A percentile compares a stretch with the other conserved stretches of the same genome.
phyloP scores from a whole-genome alignment of 1,284 basidiomycete species.

The Puccinia triticina region DNA sequence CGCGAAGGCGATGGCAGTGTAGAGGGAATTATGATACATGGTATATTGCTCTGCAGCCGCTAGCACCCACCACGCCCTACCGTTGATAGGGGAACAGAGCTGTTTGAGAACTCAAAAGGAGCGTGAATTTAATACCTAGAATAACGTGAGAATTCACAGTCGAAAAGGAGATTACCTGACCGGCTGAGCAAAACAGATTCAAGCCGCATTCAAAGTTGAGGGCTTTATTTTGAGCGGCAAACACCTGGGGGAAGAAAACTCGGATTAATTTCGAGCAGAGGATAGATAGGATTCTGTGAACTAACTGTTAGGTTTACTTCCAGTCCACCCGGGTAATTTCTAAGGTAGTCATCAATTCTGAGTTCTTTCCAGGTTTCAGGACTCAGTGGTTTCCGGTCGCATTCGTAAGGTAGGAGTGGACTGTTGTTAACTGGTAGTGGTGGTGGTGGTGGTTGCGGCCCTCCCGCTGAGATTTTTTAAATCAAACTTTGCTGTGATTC shows the following conservation, averaged over 20 bases:
- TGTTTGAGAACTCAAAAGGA: neutral
- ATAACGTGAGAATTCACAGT: neutral
- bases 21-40: neutral
- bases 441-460: neutral
- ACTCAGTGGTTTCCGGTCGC: neutral
- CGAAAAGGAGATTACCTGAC: neutral
- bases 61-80: slow-evolving; percentile 32
- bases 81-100: slow-evolving; percentile 19
- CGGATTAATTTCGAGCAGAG: neutral
- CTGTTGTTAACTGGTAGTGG: neutral
- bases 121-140: neutral
- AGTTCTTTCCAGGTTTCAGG: slow-evolving; percentile 38
- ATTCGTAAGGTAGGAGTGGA: neutral
- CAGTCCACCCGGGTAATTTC: slow-evolving; percentile 10
- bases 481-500: neutral
- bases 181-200: slow-evolving; percentile 21
- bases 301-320: neutral
- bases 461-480: neutral
- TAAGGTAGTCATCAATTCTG: slow-evolving; percentile 20
- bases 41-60: slow-evolving; percentile 8
- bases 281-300: neutral
- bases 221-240: neutral
- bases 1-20: slow-evolving; percentile 9
- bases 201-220: slow-evolving; percentile 26
- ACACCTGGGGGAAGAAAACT: neutral